phyloP scores from a whole-genome alignment of 306 rosid genomes.

The Ormosia semicastrata region DNA sequence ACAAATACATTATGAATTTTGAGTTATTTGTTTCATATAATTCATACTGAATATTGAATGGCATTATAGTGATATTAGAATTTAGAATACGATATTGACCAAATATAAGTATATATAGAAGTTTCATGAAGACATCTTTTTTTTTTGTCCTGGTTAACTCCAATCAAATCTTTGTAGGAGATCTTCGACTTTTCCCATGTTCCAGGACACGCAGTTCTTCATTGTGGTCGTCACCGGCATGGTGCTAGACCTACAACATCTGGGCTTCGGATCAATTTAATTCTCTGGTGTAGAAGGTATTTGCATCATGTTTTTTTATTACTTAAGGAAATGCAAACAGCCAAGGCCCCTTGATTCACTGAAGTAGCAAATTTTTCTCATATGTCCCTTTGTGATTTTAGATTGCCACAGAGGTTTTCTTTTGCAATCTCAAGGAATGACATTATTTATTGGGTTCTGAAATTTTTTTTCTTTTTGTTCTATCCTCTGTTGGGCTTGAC shows the following conservation, averaged over 20 bases:
- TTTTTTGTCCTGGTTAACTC: neutral
- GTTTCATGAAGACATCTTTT: neutral
- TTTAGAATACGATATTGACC: neutral
- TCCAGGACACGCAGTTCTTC: slow-evolving; percentile 88
- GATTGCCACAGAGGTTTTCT: neutral
- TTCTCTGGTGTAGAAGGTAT: slow-evolving; percentile 97
- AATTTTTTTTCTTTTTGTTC: neutral
- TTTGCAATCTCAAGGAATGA: neutral
- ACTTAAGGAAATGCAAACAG: neutral
- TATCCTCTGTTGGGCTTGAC: neutral
- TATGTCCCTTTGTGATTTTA: neutral
- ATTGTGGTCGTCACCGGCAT: slow-evolving; percentile 90
- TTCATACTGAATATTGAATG: neutral
- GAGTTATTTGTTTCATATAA: neutral
- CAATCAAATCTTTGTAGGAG: slow-evolving; percentile 52
- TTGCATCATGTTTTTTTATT: slow-evolving; percentile 2
- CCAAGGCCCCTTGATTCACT: neutral
- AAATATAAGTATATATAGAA: neutral
- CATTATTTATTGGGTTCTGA: neutral
- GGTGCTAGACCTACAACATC: slow-evolving; percentile 88
- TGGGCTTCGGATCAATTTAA: slow-evolving; percentile 72
- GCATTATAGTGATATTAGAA: neutral
- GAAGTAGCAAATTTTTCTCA: neutral
- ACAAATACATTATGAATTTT: neutral
- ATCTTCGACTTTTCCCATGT: slow-evolving; percentile 68